Conservation (phyloP, 2,329 filamentous ascomycete genomes). For the Huntiella abstrusa region DNA sequence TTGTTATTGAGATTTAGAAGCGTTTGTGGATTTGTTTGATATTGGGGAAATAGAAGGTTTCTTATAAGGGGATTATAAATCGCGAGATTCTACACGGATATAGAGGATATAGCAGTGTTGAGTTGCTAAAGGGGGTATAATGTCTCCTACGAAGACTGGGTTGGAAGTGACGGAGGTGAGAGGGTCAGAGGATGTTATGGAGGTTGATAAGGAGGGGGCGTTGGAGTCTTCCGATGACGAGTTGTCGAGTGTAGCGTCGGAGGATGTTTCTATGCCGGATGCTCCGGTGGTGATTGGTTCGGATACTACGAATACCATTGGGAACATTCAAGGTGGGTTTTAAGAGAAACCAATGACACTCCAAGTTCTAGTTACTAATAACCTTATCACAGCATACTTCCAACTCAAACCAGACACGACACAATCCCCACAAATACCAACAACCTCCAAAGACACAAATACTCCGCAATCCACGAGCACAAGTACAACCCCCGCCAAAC, state of each 20-base stretch:
- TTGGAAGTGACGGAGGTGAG: conserved; percentile 29
- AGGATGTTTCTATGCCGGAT: conserved; percentile 8
- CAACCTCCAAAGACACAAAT: not conserved
- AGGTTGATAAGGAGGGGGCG: conserved; percentile 26
- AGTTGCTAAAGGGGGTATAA: not conserved
- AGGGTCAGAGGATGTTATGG: conserved; percentile 19
- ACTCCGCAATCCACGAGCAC: conserved; percentile 15
- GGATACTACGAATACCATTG: not conserved
- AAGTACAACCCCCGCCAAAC: conserved; percentile 19
- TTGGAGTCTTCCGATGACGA: conserved; percentile 24
- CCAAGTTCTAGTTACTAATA: not conserved
- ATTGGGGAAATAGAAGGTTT: not conserved
- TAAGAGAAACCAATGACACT: not conserved
- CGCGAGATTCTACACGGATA: not conserved
- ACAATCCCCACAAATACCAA: not conserved
- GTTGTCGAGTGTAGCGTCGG: conserved; percentile 6
- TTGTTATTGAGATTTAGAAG: not conserved
- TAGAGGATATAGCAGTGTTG: not conserved
- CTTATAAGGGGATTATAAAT: not conserved
- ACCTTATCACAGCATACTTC: not conserved
- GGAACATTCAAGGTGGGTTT: conserved; percentile 1
- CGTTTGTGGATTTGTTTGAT: not conserved
- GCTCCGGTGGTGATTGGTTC: not conserved
- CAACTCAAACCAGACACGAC: not conserved
- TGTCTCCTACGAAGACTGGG: conserved; percentile 9